Conservation (phyloP, 2,329 filamentous ascomycete species). For the Curvularia sp. region DNA sequence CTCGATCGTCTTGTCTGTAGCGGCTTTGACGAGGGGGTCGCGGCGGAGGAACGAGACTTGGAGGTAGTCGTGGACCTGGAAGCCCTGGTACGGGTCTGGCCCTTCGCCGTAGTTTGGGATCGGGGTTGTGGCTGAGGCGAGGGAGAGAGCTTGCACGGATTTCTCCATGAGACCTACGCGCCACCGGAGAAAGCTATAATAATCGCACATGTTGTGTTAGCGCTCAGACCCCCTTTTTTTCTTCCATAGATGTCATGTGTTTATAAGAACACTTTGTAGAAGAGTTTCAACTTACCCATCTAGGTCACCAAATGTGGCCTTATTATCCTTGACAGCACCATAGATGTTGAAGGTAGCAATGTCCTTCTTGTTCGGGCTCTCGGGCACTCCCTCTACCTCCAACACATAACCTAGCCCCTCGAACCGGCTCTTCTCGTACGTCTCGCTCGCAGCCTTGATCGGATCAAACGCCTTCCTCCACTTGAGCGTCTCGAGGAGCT, state of each 20-base stretch:
- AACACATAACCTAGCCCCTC: conserved; percentile 82
- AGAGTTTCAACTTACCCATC: conserved; percentile 65
- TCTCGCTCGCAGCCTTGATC: conserved; percentile 65
- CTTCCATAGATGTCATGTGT: not conserved
- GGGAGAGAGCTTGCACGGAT: conserved; percentile 75
- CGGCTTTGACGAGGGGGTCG: conserved; percentile 76
- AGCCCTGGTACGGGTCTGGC: conserved; percentile 84
- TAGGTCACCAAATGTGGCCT: conserved; percentile 80
- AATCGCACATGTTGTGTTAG: conserved; percentile 1
- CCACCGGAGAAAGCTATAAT: conserved; percentile 83
- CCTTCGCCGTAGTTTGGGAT: conserved; percentile 72
- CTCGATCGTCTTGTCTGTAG: conserved; percentile 80
- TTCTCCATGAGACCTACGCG: conserved; percentile 90
- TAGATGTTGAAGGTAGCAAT: conserved; percentile 95
- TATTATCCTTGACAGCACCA: conserved; percentile 81
- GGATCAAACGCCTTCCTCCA: conserved; percentile 85
- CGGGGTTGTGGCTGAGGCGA: conserved; percentile 71
- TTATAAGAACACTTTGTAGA: too few relatives aligned
- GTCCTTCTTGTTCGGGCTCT: conserved; percentile 63
- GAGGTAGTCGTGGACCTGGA: conserved; percentile 93
- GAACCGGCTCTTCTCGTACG: conserved; percentile 74
- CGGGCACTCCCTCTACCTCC: conserved; percentile 65
- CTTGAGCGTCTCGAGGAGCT: conserved; percentile 78
- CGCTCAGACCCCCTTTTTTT: not conserved
- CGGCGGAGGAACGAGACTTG: conserved; percentile 85